Conservation (phyloP, 768 basidiomycete species). For the Butyriboletus loyo region DNA sequence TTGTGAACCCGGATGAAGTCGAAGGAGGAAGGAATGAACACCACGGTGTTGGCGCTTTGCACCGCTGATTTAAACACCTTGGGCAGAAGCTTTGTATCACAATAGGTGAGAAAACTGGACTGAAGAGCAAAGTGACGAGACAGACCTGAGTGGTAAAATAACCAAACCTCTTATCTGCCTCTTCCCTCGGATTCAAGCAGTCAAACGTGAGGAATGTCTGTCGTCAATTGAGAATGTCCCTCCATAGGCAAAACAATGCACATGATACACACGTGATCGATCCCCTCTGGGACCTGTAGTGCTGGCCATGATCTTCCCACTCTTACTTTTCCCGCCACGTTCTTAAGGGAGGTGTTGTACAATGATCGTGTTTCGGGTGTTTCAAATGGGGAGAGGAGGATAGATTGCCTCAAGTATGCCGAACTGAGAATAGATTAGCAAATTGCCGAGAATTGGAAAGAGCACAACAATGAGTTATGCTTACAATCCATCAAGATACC, state of each 20-base stretch:
- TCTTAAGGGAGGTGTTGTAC: constrained; percentile 72
- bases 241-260: background rate
- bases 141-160: constrained; percentile 82
- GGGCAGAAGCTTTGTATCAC: constrained; percentile 65
- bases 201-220: constrained; percentile 79
- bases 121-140: background rate
- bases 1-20: constrained; percentile 94
- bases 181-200: constrained; percentile 63
- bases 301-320: constrained; percentile 69
- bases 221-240: background rate
- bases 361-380: constrained; percentile 83
- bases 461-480: constrained; percentile 65
- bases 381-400: constrained; percentile 84
- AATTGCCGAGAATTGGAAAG: constrained; percentile 40
- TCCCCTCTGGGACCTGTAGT: constrained; percentile 75
- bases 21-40: constrained; percentile 93
- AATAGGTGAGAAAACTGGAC: background rate
- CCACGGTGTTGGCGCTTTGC: constrained; percentile 80
- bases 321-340: constrained; percentile 81
- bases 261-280: constrained; percentile 62
- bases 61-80: constrained; percentile 87
- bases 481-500: constrained; percentile 95
- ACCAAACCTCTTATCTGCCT: constrained; percentile 83
- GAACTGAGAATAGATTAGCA: constrained; percentile 47
- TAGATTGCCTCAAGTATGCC: constrained; percentile 82